Percentiles rank a stretch among this genome's conserved stretches.
These are phyloP conservation scores for Sophora flavescens DNA, from an alignment of 306 rosid species.

Conservation along the genomic window DNA sequence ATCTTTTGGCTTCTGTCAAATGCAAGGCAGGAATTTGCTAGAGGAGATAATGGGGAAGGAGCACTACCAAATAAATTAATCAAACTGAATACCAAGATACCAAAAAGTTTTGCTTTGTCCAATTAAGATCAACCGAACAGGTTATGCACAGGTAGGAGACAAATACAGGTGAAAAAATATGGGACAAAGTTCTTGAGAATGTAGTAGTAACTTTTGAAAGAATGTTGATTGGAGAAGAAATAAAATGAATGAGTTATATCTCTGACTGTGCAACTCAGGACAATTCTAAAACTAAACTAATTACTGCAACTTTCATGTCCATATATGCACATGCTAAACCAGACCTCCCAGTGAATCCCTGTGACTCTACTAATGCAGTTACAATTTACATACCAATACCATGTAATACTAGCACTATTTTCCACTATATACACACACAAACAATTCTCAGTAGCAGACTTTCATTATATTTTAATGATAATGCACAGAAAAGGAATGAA, in stretches of 20 bases:
- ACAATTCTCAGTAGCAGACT: constrained; percentile 12
- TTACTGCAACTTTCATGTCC: neutral
- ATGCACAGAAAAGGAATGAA: constrained; percentile 16
- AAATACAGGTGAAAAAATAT: neutral
- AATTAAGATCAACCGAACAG: neutral
- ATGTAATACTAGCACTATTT: constrained; percentile 6
- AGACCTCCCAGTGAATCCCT: neutral
- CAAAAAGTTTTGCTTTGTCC: neutral
- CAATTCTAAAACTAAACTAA: neutral
- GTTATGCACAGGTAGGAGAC: neutral
- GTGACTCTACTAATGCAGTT: neutral
- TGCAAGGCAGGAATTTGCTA: constrained; percentile 33
- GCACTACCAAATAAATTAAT: constrained; percentile 4
- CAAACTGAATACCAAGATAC: neutral
- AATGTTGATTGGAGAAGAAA: neutral
- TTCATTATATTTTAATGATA: neutral
- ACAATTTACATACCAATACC: no score
- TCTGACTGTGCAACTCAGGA: neutral
- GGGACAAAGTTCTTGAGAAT: constrained; percentile 4
- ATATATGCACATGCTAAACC: constrained; percentile 15
- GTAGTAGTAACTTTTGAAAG: constrained; percentile 1
- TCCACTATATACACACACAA: neutral
- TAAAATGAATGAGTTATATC: neutral
- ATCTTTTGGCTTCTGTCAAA: constrained; percentile 39
- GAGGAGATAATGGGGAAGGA: constrained; percentile 3